Conservation (phyloP, 805 yeast species). For the Ogataea paradorogensis region DNA sequence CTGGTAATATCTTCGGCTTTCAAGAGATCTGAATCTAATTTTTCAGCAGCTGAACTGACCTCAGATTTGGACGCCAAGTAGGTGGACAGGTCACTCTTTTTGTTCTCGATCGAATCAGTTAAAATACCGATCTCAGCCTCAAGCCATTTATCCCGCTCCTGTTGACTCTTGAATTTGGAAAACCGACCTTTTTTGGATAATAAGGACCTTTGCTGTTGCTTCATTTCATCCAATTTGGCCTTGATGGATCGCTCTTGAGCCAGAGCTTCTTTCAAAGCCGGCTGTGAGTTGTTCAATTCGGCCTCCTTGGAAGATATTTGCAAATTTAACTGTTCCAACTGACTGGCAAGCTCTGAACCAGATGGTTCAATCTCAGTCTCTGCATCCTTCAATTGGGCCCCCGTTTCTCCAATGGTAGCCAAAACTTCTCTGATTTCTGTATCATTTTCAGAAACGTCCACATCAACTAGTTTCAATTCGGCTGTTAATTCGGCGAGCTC, state of each 20-base stretch:
- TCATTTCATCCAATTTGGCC: conserved; percentile 35
- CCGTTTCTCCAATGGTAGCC: conserved; percentile 46
- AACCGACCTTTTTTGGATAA: conserved; percentile 71
- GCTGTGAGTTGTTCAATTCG: conserved; percentile 37
- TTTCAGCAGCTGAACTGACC: conserved; percentile 37
- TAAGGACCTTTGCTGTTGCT: conserved; percentile 54
- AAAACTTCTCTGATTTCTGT: conserved; percentile 48
- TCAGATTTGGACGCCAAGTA: conserved; percentile 12
- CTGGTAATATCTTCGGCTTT: not conserved
- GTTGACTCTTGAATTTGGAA: conserved; percentile 50
- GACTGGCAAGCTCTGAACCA: conserved; percentile 23
- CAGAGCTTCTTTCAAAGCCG: conserved; percentile 40
- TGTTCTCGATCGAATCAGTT: conserved; percentile 18
- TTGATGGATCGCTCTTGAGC: conserved; percentile 44
- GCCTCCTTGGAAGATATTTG: conserved; percentile 37
- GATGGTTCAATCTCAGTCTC: conserved; percentile 34
- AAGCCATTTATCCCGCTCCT: conserved; percentile 70
- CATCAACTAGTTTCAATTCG: conserved; percentile 44
- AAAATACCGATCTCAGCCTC: conserved; percentile 44
- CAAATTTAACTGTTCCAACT: conserved; percentile 19
- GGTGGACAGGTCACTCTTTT: conserved; percentile 9
- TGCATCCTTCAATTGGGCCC: conserved; percentile 44
- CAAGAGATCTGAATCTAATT: conserved; percentile 27
- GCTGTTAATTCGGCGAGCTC: conserved; percentile 47
- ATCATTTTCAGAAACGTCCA: conserved; percentile 57